phyloP scores from a whole-genome alignment of 345 rosid genomes.

The Eucalyptus victrix region DNA sequence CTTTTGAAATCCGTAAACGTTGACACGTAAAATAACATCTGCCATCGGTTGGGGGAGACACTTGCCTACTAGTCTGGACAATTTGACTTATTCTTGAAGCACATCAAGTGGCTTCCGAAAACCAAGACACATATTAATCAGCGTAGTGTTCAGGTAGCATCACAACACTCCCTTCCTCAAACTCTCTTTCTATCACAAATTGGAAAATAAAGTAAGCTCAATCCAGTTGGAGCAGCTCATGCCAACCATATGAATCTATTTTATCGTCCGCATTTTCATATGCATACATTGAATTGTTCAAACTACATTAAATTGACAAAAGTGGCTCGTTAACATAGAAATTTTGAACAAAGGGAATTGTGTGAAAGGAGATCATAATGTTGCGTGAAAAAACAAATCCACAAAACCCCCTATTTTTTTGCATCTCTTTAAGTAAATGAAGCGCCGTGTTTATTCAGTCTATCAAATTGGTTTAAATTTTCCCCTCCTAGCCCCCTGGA shows the following conservation, averaged over 20 bases:
- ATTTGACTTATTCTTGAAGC: background rate
- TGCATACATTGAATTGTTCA: background rate
- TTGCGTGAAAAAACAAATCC: rapidly evolving
- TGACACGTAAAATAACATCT: background rate
- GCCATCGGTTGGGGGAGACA: background rate
- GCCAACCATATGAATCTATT: background rate
- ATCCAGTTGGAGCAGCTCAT: background rate
- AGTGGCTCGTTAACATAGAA: background rate
- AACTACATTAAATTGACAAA: background rate
- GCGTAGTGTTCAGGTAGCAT: rapidly evolving
- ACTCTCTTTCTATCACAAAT: background rate
- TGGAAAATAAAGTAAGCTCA: background rate
- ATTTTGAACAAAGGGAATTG: background rate
- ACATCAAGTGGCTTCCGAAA: background rate
- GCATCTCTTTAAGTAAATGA: background rate
- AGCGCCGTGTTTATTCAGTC: background rate
- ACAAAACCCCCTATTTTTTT: background rate
- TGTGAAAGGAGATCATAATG: rapidly evolving
- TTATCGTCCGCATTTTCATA: background rate
- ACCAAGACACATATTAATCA: background rate
- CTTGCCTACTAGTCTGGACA: background rate
- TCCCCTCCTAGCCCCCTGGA: background rate
- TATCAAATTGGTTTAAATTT: background rate
- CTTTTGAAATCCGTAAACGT: background rate
- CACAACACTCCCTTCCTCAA: background rate